Evolutionary conservation across 2,329 filamentous ascomycete genomes (phyloP).

Genomic region (Exophiala dermatitidis): DNA sequence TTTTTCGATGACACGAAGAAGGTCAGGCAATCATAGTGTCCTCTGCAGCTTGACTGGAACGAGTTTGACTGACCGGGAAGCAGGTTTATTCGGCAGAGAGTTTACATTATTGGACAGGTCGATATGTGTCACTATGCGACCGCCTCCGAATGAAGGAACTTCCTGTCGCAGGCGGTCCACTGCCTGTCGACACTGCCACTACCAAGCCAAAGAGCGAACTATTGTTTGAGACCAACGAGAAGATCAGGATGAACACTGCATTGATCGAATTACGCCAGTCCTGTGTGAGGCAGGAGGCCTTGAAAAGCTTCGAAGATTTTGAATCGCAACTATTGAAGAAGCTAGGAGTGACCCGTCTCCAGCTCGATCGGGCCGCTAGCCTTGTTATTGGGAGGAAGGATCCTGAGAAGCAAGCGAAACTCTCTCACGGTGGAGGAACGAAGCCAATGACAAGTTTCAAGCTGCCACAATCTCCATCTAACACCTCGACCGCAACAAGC

Average conservation of each 20-base stretch:
- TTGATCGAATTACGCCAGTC: slow-evolving; percentile 13
- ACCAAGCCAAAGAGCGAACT: slow-evolving; percentile 6
- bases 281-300: slow-evolving; percentile 19
- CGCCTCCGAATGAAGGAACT: slow-evolving; percentile 13
- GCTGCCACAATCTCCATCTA: slow-evolving; percentile 5
- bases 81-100: slow-evolving; percentile 19
- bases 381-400: not conserved
- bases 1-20: slow-evolving; percentile 6
- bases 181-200: not conserved
- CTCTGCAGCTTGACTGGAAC: not conserved
- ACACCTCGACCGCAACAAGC: slow-evolving; percentile 10
- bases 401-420: not conserved
- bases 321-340: slow-evolving; percentile 12
- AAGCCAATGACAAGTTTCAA: slow-evolving; percentile 4
- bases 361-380: slow-evolving; percentile 7
- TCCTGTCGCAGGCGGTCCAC: not conserved
- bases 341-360: slow-evolving; percentile 3
- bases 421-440: not conserved
- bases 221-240: slow-evolving; percentile 14
- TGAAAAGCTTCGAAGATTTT: slow-evolving; percentile 21
- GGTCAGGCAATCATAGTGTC: slow-evolving; percentile 2
- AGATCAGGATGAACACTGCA: slow-evolving; percentile 8
- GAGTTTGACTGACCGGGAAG: slow-evolving; percentile 3
- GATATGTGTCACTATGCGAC: slow-evolving; percentile 21
- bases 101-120: slow-evolving; percentile 21